Evolutionary conservation across 805 yeast genomes (phyloP), one percentile per base, ranked within the genome.

Genomic region (Candida pseudoglaebosa): DNA sequence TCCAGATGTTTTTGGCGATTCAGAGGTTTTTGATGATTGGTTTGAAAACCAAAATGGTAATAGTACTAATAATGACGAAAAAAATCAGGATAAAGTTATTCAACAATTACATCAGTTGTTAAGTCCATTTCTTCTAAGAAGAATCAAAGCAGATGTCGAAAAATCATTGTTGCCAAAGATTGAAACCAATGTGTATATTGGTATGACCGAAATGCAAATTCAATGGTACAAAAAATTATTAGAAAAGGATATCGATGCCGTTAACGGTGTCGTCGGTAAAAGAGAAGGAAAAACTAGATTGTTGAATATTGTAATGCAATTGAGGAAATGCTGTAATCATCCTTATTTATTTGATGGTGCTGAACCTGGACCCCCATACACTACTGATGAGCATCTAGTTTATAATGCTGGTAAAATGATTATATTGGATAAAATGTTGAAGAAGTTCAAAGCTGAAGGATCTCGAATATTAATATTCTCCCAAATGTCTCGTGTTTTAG

Each of bases 281-380:
- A 73, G 95, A 41, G 98, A 91, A 58, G 89, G 91, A 5, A 91
- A 91, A 55, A 89, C 97, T 1, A 73, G 98, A 40, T 67, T 93
- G 45, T 71, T 91, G 41, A 91, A 91, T 56, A 91, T 91, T 52
- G 98, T 91, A 10, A 91, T 91, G 98, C 98, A 91, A 62, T 70
- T 91, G 47, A 75, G 98, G 53, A 91, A 91, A 60, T 91, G 98
- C 60, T 91, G 98, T 59, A 91, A 93, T 57, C 99, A 93, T 62
- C 98, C 98, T 0, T 91, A 93, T 60, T 66, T 91, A 39, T 93
- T 93, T 54, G 98, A 91, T 58, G 98, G 99, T n/a, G 99, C 98
- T 1, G 98, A 90, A 61, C 98, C 97, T 0, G 98, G 98, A 7
- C 98, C 98, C 1, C 98, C 98, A 1, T 91, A 73, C 54, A 91